Evolutionary conservation across 2,329 filamentous ascomycete genomes (phyloP).

Genomic region (Nothomitra cinnamomea): DNA sequence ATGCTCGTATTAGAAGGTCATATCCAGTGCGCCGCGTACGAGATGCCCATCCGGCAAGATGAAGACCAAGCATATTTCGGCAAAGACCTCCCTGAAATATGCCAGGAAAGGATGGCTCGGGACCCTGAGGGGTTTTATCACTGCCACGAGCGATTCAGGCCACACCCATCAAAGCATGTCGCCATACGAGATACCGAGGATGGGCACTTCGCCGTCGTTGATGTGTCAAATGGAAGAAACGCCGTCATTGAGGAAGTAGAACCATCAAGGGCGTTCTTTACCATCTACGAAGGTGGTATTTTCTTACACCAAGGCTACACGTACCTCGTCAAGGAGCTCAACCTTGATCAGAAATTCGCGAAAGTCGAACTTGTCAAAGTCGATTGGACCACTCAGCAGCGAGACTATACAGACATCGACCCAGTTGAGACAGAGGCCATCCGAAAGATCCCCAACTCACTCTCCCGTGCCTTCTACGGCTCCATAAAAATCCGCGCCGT

Average conservation of each 20-base stretch:
- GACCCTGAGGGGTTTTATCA: conserved; percentile 76
- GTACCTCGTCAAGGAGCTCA: conserved; percentile 82
- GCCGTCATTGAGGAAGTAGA: conserved; percentile 89
- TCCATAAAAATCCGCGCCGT: conserved; percentile 71
- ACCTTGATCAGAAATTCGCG: conserved; percentile 62
- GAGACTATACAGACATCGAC: conserved; percentile 88
- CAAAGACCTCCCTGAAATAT: conserved; percentile 50
- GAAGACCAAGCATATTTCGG: conserved; percentile 71
- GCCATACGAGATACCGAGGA: conserved; percentile 81
- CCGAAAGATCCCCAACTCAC: conserved; percentile 46
- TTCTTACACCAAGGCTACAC: conserved; percentile 92
- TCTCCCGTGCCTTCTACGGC: conserved; percentile 66
- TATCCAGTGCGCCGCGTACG: conserved; percentile 84
- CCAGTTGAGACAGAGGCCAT: conserved; percentile 84
- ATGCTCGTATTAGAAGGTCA: conserved; percentile 86
- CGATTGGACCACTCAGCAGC: conserved; percentile 86
- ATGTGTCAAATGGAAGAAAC: conserved; percentile 69
- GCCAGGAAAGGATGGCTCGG: conserved; percentile 52
- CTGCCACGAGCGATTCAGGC: conserved; percentile 74
- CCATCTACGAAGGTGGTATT: conserved; percentile 90
- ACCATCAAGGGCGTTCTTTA: conserved; percentile 85
- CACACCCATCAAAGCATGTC: conserved; percentile 65
- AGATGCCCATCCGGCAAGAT: conserved; percentile 74
- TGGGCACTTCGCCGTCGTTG: conserved; percentile 84
- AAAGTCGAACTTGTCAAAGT: conserved; percentile 80